Percentiles rank a stretch among this genome's conserved stretches.
Conservation (phyloP, 2,329 filamentous ascomycete genomes). For the Sclerotinia borealis region DNA sequence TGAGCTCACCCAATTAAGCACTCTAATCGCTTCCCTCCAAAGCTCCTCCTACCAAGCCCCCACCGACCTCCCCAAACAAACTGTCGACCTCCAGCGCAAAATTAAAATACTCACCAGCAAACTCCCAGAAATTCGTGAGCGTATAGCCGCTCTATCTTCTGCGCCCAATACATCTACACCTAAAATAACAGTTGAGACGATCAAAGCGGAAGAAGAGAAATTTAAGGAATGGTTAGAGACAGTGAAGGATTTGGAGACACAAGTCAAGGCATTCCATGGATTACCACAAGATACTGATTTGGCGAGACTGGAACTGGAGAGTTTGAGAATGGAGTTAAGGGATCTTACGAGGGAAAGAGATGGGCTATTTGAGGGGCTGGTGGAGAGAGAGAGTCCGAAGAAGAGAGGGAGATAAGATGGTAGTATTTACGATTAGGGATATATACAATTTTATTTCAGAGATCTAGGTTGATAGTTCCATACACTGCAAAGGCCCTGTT, state of each 20-base stretch:
- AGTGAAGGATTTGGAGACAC: constrained; percentile 54
- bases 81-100: constrained; percentile 66
- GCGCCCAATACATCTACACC: constrained; percentile 11
- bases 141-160: constrained; percentile 38
- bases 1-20: constrained; percentile 40
- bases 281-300: constrained; percentile 65
- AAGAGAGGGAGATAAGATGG: constrained; percentile 23
- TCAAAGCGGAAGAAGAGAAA: constrained; percentile 52
- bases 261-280: constrained; percentile 61
- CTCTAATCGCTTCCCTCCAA: constrained; percentile 40
- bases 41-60: constrained; percentile 47
- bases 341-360: constrained; percentile 60
- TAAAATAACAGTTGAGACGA: constrained; percentile 47
- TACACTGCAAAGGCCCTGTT: not conserved
- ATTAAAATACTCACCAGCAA: constrained; percentile 61
- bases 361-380: constrained; percentile 65
- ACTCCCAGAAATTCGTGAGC: constrained; percentile 60
- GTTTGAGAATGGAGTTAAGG: constrained; percentile 57
- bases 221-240: constrained; percentile 51
- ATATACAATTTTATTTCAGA: not conserved
- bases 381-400: constrained; percentile 53
- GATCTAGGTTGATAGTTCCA: not conserved
- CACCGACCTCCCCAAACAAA: constrained; percentile 57
- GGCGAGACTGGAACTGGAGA: constrained; percentile 65
- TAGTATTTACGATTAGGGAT: not conserved